Conservation (phyloP, 2,329 filamentous ascomycete species). For the Colletotrichum phormii region DNA sequence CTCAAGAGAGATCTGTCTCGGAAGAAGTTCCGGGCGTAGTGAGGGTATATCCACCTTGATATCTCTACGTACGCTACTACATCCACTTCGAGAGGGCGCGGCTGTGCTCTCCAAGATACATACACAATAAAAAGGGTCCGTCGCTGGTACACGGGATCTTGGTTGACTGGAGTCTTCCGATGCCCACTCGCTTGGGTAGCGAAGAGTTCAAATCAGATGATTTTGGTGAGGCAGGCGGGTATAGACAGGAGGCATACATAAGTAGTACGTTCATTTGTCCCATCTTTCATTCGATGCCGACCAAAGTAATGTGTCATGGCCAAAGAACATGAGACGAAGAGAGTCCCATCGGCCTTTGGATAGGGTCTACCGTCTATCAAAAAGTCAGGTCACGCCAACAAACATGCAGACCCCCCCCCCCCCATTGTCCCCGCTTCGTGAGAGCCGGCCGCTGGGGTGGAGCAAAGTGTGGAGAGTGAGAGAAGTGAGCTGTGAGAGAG, state of each 20-base stretch:
- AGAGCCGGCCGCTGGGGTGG: background rate
- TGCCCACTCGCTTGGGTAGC: background rate
- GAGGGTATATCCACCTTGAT: conserved; percentile 16
- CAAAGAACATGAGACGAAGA: background rate
- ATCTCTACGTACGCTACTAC: background rate
- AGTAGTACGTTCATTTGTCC: background rate
- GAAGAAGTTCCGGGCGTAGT: conserved; percentile 16
- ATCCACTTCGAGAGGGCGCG: background rate
- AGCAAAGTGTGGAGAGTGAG: conserved; percentile 11
- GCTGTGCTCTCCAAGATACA: conserved; percentile 6
- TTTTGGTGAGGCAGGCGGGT: background rate
- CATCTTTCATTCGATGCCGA: background rate
- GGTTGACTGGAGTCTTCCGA: background rate
- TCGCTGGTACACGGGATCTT: conserved; percentile 17
- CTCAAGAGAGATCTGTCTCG: conserved; percentile 1
- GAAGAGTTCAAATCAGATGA: conserved; percentile 3
- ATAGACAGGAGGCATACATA: background rate
- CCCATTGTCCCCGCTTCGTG: background rate
- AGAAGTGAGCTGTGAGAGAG: background rate
- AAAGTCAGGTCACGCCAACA: conserved; percentile 11
- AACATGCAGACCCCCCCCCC: too few relatives aligned
- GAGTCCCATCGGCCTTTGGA: background rate
- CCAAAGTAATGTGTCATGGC: conserved; percentile 2
- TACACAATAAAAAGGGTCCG: background rate
- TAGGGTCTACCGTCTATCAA: background rate